Evolutionary conservation across 345 rosid genomes (phyloP).

Genomic region (Laguncularia racemosa): DNA sequence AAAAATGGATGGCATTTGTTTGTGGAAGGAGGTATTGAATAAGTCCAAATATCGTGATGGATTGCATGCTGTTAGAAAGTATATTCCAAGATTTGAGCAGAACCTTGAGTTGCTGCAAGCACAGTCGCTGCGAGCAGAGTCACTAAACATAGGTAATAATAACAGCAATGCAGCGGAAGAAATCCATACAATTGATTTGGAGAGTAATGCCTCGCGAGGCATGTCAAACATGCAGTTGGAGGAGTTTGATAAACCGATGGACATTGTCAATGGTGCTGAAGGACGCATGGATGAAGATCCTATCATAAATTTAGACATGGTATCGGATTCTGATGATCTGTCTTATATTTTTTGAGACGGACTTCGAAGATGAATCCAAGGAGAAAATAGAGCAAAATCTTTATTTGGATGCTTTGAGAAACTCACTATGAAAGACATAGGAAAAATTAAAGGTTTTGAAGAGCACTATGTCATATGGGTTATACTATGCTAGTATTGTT

Average conservation of each 20-base stretch:
- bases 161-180: slow-evolving; percentile 15
- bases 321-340: slow-evolving; percentile 66
- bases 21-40: slow-evolving; percentile 57
- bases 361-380: slow-evolving; percentile 49
- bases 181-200: slow-evolving; percentile 9
- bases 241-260: slow-evolving; percentile 45
- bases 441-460: slow-evolving; percentile 44
- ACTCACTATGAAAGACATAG: slow-evolving; percentile 36
- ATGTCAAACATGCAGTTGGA: slow-evolving; percentile 16
- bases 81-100: slow-evolving; percentile 79
- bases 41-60: slow-evolving; percentile 83
- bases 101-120: slow-evolving; percentile 70
- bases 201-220: slow-evolving; percentile 8
- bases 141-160: slow-evolving; percentile 22
- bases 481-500: too few species aligned
- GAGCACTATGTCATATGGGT: too few species aligned
- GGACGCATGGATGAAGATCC: slow-evolving; percentile 38
- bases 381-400: slow-evolving; percentile 41
- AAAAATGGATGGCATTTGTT: not conserved
- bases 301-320: slow-evolving; percentile 24
- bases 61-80: slow-evolving; percentile 66
- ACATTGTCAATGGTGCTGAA: slow-evolving; percentile 32
- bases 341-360: slow-evolving; percentile 85
- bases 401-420: slow-evolving; percentile 69
- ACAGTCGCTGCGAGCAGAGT: too few species aligned